Conservation (phyloP, 768 basidiomycete genomes). For the Boletus tomentosulus region DNA sequence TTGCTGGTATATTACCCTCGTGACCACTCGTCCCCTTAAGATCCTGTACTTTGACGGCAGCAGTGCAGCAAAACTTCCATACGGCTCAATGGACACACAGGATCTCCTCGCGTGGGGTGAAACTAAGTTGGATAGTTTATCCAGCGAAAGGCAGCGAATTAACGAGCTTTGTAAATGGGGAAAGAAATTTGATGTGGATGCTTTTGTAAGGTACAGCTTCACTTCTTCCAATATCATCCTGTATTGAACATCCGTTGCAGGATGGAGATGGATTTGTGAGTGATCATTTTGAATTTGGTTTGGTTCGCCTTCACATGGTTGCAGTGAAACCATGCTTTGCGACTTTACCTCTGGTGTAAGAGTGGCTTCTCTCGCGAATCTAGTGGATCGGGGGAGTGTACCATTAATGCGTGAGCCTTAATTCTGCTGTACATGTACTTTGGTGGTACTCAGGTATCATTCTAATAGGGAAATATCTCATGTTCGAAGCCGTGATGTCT, state of each 20-base stretch:
- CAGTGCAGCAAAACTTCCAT: neutral
- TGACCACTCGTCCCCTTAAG: neutral
- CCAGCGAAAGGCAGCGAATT: neutral
- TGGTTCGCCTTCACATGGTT: neutral
- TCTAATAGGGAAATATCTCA: neutral
- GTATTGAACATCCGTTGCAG: neutral
- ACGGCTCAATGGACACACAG: neutral
- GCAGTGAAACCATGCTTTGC: neutral
- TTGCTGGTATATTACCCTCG: neutral
- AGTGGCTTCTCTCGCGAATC: neutral
- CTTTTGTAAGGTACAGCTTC: neutral
- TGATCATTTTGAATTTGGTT: neutral
- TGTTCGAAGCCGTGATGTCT: slow-evolving; percentile 9
- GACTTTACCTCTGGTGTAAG: neutral
- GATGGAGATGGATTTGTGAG: slow-evolving; percentile 1
- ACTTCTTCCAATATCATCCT: neutral
- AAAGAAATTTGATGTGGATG: neutral
- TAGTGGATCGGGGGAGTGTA: neutral
- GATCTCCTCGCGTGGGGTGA: neutral
- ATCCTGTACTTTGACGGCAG: neutral
- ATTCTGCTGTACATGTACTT: neutral
- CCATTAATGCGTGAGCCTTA: neutral
- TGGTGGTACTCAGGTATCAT: neutral
- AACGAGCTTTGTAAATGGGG: neutral
- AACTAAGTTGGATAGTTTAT: neutral